Base-by-base conservation (phyloP, 306 rosid genomes). In the Gynostemma pentaphyllum region DNA sequence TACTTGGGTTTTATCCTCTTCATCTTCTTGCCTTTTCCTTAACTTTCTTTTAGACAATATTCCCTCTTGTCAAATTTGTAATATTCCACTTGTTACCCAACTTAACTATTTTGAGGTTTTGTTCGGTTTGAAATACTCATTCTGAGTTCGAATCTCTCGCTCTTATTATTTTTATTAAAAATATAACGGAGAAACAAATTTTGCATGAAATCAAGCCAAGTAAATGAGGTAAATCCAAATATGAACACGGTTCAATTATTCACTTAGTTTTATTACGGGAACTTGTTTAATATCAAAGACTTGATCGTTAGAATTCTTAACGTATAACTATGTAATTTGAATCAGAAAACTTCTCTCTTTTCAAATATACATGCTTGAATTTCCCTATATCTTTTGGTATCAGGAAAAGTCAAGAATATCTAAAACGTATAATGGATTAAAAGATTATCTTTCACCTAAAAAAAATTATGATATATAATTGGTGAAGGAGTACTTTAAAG, bases 1-100 rank as follows among this genome's bases (percentile, higher is more conserved):
- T 83, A 70, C 72, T 65, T 62, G 41, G 21, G 51, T 47, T 36
- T 50, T 37, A 22, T 61, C 61, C 47, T 29, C 61, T 5, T n/a
- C 27, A 29, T 61, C 66, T 23, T 49, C 50, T 40, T 49, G 22
- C 34, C 37, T 50, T 49, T 51, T 36, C 15, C 59, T 9, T n/a
- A n/a, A 15, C 16, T 68, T 48, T 55, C 28, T 64, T 42, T 22
- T 69, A 19, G 47, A 74, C 64, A 48, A 40, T 24, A 23, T 61
- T 39, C 66, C 37, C 22, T 61, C 41, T 61, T 24, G 45, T 77
- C 73, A 73, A 51, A 47, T 36, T 50, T 71, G 60, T 69, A 41
- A n/a, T 71, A 69, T 74, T 65, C 16, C 70, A 67, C n/a, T 69
- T 45, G 61, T 75, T 73, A 67, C 81, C 72, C 74, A 81, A 77